phyloP scores from a whole-genome alignment of 306 rosid species.

The Prunus mongolica region DNA sequence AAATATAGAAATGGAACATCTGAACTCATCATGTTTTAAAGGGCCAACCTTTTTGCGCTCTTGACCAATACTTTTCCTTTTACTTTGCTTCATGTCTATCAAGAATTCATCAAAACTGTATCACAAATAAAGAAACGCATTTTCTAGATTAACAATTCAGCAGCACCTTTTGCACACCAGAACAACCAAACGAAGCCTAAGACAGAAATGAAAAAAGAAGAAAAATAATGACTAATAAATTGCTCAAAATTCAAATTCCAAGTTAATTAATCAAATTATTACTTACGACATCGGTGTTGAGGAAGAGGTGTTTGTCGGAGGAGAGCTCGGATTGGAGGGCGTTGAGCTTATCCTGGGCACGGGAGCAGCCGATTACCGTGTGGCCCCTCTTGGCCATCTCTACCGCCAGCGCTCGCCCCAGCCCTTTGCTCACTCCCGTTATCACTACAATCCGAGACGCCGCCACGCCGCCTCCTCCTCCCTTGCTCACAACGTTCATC shows the following conservation, averaged over 20 bases:
- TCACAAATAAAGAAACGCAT: background rate
- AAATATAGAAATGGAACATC: background rate
- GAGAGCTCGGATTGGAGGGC: slow-evolving; percentile 53
- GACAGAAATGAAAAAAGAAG: background rate
- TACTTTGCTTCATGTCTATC: slow-evolving; percentile 90
- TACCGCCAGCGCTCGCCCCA: slow-evolving; percentile 69
- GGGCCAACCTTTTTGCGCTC: slow-evolving; percentile 79
- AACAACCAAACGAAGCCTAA: background rate
- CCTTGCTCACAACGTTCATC: slow-evolving; percentile 15
- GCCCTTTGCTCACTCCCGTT: slow-evolving; percentile 76
- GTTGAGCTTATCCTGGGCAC: slow-evolving; percentile 59
- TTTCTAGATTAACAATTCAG: background rate
- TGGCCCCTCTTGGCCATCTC: slow-evolving; percentile 75
- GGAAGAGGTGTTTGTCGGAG: slow-evolving; percentile 47
- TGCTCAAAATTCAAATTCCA: too few relatives aligned
- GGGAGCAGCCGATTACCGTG: slow-evolving; percentile 71
- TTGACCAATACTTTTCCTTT: slow-evolving; percentile 87
- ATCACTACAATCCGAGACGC: slow-evolving; percentile 47
- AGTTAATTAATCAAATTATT: background rate
- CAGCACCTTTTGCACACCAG: background rate
- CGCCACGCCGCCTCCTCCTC: slow-evolving; percentile 9
- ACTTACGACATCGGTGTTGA: slow-evolving; percentile 41
- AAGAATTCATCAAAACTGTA: slow-evolving; percentile 85
- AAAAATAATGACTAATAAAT: background rate
- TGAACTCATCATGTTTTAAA: slow-evolving; percentile 8